A percentile compares a stretch with the other conserved stretches of the same genome.
Evolutionary conservation across 345 rosid species (phyloP).

Genomic region (Linum lewisii): DNA sequence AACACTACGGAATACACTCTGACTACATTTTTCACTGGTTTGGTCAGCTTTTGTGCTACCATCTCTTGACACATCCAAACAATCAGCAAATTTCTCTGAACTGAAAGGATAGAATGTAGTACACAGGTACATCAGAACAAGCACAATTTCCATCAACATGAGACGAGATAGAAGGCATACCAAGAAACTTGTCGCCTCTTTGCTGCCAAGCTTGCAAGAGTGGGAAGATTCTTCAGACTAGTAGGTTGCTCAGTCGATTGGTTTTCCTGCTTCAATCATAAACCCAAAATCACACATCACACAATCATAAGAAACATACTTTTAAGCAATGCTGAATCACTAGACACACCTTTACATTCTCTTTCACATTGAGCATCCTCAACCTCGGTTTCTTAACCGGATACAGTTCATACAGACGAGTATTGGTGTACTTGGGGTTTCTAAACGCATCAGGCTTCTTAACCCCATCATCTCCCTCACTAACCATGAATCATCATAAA

Average conservation of each 20-base stretch:
- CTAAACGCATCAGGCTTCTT: slow-evolving; percentile 42
- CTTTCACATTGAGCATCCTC: slow-evolving; percentile 46
- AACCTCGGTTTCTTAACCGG: slow-evolving; percentile 70
- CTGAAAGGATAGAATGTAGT: slow-evolving; percentile 26
- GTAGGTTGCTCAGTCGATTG: slow-evolving; percentile 30
- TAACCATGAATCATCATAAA: slow-evolving; percentile 9
- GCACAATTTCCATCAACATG: background rate
- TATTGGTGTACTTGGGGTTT: slow-evolving; percentile 57
- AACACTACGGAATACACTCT: slow-evolving; percentile 66
- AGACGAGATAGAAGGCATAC: slow-evolving; percentile 26
- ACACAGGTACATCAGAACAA: slow-evolving; percentile 5
- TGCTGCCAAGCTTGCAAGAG: slow-evolving; percentile 47
- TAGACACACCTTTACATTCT: slow-evolving; percentile 48
- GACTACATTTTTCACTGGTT: slow-evolving; percentile 46
- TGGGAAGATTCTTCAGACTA: slow-evolving; percentile 38
- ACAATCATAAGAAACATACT: slow-evolving; percentile 6
- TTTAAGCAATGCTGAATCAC: slow-evolving; percentile 3
- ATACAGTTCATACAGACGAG: slow-evolving; percentile 62
- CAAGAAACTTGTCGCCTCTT: slow-evolving; percentile 37
- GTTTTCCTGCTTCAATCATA: slow-evolving; percentile 35
- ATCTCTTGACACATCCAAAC: slow-evolving; percentile 36
- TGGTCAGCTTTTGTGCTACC: slow-evolving; percentile 24
- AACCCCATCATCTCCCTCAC: slow-evolving; percentile 29
- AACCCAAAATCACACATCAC: background rate
- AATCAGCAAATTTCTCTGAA: slow-evolving; percentile 27